Evolutionary conservation across 2,329 filamentous ascomycete species (phyloP), one percentile per base, ranked within the genome.

Genomic region (Sporothrix humicola): DNA sequence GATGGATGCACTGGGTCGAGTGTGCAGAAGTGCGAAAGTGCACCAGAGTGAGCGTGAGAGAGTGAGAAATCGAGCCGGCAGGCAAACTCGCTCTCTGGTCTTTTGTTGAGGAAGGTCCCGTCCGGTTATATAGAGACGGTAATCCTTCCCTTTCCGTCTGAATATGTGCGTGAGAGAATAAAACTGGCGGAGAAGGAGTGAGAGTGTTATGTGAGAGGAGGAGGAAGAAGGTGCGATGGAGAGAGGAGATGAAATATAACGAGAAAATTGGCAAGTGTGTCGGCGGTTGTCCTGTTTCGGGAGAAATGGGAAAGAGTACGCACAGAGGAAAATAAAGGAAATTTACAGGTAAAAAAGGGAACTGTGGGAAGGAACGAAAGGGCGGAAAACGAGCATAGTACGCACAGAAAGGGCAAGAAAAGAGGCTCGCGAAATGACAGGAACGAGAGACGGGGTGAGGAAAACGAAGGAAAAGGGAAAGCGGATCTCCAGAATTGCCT

Each of bases 401-500:
- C 31, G 31, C 31, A 37, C 31, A 37, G 31, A 37, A 37, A 37
- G 31, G 31, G 31, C 31, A 37, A 31, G n/a, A 37, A 56, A 37
- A 13, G 54, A 72, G 42, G 59, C 42, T 50, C 61, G 31, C 42
- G 42, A 66, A 17, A 26, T 26, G 23, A 3, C 23, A 26, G 23
- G 23, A 26, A 26, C 23, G 1, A 26, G 23, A 26, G 23, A 26
- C 23, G 23, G 23, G 48, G n/a, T 12, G 42, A 46, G 10, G 23
- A 50, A 46, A 10, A 44, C 42, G n/a, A 20, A 58, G n/a, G 48
- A 46, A 23, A 44, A 17, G 10, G 23, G 46, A 52, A 54, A 69
- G 61, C 61, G 68, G 69, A 63, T 72, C 69, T 48, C 46, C 12
- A 68, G 50, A 72, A 63, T 73, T 72, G 69, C 69, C 69, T 73